Evolutionary conservation across 495 filamentous ascomycete genomes (phyloP), one percentile per base, ranked within the genome.

Genomic region (Annulohypoxylon stygium): DNA sequence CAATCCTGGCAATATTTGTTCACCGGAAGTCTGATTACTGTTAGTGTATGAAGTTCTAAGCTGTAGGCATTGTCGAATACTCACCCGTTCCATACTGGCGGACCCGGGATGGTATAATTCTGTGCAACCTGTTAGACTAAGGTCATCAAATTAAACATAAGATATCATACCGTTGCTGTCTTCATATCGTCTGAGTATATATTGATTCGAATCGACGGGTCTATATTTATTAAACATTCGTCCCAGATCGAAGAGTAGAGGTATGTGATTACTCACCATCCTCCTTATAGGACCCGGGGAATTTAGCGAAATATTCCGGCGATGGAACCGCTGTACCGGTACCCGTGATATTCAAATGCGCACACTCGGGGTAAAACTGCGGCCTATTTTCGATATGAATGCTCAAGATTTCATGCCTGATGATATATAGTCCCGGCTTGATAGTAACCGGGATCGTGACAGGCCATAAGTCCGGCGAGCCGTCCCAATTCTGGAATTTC

Each of bases 321-420:
- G 79, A 79, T 14, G 84, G 84, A n/a, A 81, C 41, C 12, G 71
- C 78, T 6, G 72, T 79, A 0, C 83, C 86, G 0, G 65, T 80
- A 5, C 84, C 84, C n/a, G 76, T 81, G 10, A 89, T 78, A 23
- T 83, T 81, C 55, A 89, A 67, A 71, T 88, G 86, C 4, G 84
- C 87, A 50, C 87, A 89, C 67, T 88, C 84, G 12, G 84, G 83
- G 70, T 89, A 88, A 66, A 86, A 89, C 79, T 89, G 87, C 3
- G 87, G 86, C 67, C 76, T 82, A 45, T 83, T 79, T 65, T 80
- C 83, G 39, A 88, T 81, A 60, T 88, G 87, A 5, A 89, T 82
- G 5, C 82, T 84, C 43, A 88, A 68, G 23, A 88, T 82, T 71
- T 89, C 87, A 62, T 89, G 87, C 53, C 86, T 68, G 36, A 88